These are phyloP conservation scores for Picea glauca DNA, from an alignment of 75 land plant species.

Conservation along the genomic window DNA sequence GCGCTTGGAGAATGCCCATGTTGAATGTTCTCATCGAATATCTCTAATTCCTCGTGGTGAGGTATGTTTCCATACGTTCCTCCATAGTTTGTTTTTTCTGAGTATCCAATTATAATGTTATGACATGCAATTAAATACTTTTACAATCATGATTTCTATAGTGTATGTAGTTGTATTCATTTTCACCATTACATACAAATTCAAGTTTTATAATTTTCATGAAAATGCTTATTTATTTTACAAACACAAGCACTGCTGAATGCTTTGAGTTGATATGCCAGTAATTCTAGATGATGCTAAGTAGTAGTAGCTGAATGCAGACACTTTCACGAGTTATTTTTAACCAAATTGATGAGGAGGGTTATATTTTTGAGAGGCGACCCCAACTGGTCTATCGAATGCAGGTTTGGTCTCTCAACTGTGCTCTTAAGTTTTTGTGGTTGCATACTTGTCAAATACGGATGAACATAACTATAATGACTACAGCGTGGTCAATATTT, in stretches of 20 bases:
- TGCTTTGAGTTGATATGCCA: background rate
- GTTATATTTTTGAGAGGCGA: slow-evolving; percentile 67
- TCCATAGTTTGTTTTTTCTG: background rate
- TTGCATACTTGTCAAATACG: background rate
- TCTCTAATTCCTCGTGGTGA: slow-evolving; percentile 85
- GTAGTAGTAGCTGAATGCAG: slow-evolving; percentile 24
- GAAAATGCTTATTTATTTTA: background rate
- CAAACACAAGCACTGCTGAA: background rate
- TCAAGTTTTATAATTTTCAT: background rate
- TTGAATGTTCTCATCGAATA: slow-evolving; percentile 73
- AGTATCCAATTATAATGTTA: background rate
- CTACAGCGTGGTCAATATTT: too few species aligned
- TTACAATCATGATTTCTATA: too few species aligned
- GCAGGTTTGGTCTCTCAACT: slow-evolving; percentile 46
- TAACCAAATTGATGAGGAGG: slow-evolving; percentile 72
- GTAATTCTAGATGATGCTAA: background rate
- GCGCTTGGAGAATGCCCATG: slow-evolving; percentile 64
- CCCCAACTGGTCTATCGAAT: slow-evolving; percentile 86
- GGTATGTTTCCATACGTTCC: slow-evolving; percentile 26
- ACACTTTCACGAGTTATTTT: slow-evolving; percentile 73
- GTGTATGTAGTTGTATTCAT: too few species aligned
- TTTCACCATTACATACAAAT: too few species aligned
- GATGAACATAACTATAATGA: background rate
- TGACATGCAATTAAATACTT: background rate
- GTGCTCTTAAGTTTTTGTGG: background rate